phyloP scores from a whole-genome alignment of 208 protist genomes.

The Trypanosoma vivax region DNA sequence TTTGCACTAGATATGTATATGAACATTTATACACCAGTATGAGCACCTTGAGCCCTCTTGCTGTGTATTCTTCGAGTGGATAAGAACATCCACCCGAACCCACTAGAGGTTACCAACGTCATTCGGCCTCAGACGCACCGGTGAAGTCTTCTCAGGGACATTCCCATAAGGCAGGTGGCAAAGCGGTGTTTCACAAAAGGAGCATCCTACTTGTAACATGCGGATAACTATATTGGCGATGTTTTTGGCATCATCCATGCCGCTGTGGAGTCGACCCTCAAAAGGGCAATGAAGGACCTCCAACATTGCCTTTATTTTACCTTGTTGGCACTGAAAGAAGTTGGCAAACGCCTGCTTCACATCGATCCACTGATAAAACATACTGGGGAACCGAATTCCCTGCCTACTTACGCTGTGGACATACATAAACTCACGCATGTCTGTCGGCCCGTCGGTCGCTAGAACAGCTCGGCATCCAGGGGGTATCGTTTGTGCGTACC shows the following conservation, averaged over 20 bases:
- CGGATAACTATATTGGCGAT: slow-evolving; percentile 82
- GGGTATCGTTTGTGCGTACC: slow-evolving; percentile 62
- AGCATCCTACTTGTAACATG: slow-evolving; percentile 69
- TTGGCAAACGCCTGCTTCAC: slow-evolving; percentile 78
- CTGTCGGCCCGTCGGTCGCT: slow-evolving; percentile 74
- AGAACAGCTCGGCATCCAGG: slow-evolving; percentile 50
- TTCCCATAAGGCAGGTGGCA: slow-evolving; percentile 19
- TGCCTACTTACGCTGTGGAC: slow-evolving; percentile 62
- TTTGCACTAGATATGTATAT: no score
- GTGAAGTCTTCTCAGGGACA: no score
- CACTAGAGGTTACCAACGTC: no score
- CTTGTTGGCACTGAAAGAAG: slow-evolving; percentile 69
- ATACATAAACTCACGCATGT: slow-evolving; percentile 85
- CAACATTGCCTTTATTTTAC: slow-evolving; percentile 85
- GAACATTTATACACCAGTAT: no score
- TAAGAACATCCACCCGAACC: no score
- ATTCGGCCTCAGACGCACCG: no score
- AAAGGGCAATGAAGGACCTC: slow-evolving; percentile 73
- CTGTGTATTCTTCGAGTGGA: no score
- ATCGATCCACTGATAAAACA: slow-evolving; percentile 86
- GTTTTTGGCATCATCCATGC: slow-evolving; percentile 80
- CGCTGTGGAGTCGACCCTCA: slow-evolving; percentile 79
- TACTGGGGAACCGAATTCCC: slow-evolving; percentile 67
- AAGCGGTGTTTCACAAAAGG: slow-evolving; percentile 68
- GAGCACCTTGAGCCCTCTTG: no score